Conservation (phyloP, 2,329 filamentous ascomycete genomes). For the Nectriaceae sp. region DNA sequence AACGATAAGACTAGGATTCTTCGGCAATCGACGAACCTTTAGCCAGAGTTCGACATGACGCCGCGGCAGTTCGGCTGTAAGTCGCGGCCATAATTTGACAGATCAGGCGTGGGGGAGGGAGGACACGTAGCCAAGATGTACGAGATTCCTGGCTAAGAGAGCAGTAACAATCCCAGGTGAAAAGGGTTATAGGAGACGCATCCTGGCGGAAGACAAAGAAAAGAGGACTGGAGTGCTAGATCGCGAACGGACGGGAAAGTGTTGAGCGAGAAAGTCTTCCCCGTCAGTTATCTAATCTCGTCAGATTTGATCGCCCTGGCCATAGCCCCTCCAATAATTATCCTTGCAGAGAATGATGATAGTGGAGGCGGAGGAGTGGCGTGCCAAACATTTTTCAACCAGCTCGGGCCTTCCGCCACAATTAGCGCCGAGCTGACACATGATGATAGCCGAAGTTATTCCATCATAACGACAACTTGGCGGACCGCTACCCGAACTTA, state of each 20-base stretch:
- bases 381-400: neutral
- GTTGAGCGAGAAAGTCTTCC: conserved; percentile 13
- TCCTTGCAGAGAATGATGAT: neutral
- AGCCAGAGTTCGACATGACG: conserved; percentile 23
- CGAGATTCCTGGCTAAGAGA: neutral
- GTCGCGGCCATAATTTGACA: conserved; percentile 22
- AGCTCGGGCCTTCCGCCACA: neutral
- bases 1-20: neutral
- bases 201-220: conserved; percentile 5
- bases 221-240: conserved; percentile 1
- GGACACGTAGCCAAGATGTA: neutral
- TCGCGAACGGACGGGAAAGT: conserved; percentile 12
- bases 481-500: conserved; percentile 6
- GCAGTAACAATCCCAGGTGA: conserved; percentile 1
- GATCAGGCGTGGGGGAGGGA: neutral
- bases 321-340: conserved; percentile 26
- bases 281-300: conserved; percentile 2
- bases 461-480: too few relatives aligned
- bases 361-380: neutral
- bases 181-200: conserved; percentile 6
- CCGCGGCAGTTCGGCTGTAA: conserved; percentile 21
- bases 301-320: neutral
- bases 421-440: neutral
- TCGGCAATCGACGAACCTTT: conserved; percentile 18
- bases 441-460: too few relatives aligned